Evolutionary conservation across 2,329 filamentous ascomycete species (phyloP).

Genomic region (Ambrosiella beaveri): DNA sequence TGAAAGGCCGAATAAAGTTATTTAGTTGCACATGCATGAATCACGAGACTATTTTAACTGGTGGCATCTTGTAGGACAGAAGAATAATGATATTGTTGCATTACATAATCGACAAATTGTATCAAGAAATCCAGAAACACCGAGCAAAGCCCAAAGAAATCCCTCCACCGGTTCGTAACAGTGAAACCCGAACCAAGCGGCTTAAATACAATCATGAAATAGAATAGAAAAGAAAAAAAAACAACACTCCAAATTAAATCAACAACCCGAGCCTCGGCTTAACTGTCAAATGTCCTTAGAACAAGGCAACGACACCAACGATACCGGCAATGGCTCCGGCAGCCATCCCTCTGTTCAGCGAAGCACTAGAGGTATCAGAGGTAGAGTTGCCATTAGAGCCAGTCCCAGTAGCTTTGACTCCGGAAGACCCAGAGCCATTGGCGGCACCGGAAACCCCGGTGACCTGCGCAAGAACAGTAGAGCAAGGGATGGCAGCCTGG

Average conservation of each 20-base stretch:
- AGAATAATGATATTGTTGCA: background rate
- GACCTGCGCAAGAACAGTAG: slow-evolving; percentile 2
- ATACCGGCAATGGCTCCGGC: slow-evolving; percentile 17
- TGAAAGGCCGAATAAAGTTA: background rate
- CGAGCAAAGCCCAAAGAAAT: background rate
- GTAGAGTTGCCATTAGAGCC: background rate
- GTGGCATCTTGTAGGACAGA: background rate
- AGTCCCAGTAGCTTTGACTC: background rate
- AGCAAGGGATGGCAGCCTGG: slow-evolving; percentile 5
- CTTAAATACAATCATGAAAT: background rate
- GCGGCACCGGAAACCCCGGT: background rate
- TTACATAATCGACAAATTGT: background rate
- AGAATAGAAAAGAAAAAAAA: background rate
- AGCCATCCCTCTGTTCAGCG: slow-evolving; percentile 13
- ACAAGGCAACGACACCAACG: slow-evolving; percentile 17
- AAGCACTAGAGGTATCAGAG: background rate
- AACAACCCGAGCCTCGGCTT: background rate
- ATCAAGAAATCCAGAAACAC: too few relatives aligned
- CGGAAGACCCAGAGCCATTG: background rate
- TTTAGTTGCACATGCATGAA: background rate
- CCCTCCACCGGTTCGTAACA: background rate
- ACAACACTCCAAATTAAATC: background rate
- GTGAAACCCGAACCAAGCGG: background rate
- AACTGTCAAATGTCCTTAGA: background rate
- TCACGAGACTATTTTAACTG: background rate